Conservation (phyloP, 345 rosid genomes). For the Mangifera indica region DNA sequence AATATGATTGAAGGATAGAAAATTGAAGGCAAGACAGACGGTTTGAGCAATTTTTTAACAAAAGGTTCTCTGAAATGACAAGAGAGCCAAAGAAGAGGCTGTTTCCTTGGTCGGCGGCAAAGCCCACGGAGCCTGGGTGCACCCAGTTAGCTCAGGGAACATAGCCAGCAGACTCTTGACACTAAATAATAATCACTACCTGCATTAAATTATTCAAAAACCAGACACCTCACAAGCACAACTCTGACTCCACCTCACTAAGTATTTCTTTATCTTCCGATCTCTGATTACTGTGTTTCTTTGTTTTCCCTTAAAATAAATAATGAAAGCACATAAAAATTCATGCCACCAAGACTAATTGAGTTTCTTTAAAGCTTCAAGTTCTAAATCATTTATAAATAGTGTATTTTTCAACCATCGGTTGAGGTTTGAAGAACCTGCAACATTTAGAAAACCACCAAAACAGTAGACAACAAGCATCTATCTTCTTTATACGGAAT, state of each 20-base stretch:
- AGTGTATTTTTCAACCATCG: constrained; percentile 26
- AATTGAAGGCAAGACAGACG: constrained; percentile 23
- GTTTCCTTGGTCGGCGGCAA: constrained; percentile 59
- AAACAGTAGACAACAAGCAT: constrained; percentile 80
- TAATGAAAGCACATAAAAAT: constrained; percentile 19
- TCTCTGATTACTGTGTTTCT: constrained; percentile 30
- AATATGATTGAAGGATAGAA: constrained; percentile 28
- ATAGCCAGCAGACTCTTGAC: constrained; percentile 43
- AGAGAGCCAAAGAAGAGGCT: constrained; percentile 46
- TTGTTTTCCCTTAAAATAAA: constrained; percentile 27
- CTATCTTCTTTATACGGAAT: constrained; percentile 41
- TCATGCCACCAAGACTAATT: constrained; percentile 26
- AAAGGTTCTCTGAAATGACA: constrained; percentile 51
- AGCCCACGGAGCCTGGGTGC: constrained; percentile 61
- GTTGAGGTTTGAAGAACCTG: constrained; percentile 65
- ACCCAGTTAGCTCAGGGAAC: constrained; percentile 52
- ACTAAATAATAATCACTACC: constrained; percentile 31
- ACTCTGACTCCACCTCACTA: constrained; percentile 49
- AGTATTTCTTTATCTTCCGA: constrained; percentile 30
- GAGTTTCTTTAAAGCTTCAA: constrained; percentile 45
- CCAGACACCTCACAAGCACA: constrained; percentile 45
- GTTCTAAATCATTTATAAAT: constrained; percentile 40
- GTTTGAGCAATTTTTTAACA: constrained; percentile 32
- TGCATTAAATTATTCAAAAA: constrained; percentile 42
- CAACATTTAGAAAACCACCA: constrained; percentile 68